A percentile compares a stretch with the other conserved stretches of the same genome.
phyloP scores from a whole-genome alignment of 495 filamentous ascomycete genomes.

The Annulohypoxylon stygium region DNA sequence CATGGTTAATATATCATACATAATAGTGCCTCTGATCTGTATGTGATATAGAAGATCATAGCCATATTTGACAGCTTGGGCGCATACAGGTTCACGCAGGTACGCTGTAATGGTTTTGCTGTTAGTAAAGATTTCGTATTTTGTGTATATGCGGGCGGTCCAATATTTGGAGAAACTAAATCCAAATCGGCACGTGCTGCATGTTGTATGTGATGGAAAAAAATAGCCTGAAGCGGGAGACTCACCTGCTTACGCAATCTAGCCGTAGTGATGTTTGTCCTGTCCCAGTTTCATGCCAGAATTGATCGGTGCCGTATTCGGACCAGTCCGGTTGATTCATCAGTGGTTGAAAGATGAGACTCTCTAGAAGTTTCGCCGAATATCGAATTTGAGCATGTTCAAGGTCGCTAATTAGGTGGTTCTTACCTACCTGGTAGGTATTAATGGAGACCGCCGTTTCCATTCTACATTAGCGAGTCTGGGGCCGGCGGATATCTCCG shows the following conservation, averaged over 20 bases:
- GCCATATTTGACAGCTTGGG: background rate
- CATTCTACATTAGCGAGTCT: constrained; percentile 18
- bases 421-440: background rate
- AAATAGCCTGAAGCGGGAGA: background rate
- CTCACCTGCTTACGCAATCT: constrained; percentile 21
- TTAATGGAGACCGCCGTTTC: constrained; percentile 12
- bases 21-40: background rate
- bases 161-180: constrained; percentile 7
- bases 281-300: background rate
- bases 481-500: constrained; percentile 29
- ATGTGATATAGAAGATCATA: constrained; percentile 14
- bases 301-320: constrained; percentile 18
- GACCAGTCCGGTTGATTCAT: constrained; percentile 2
- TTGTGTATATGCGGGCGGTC: constrained; percentile 12
- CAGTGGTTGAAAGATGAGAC: constrained; percentile 3
- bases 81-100: constrained; percentile 1
- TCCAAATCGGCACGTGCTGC: constrained; percentile 19
- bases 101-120: background rate
- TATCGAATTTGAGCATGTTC: background rate
- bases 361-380: constrained; percentile 3
- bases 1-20: background rate
- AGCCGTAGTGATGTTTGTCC: background rate
- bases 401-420: constrained; percentile 12
- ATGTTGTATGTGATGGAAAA: background rate
- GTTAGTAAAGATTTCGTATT: constrained; percentile 8